Base-by-base conservation (phyloP, 345 rosid species). In the Aquilaria malaccensis region DNA sequence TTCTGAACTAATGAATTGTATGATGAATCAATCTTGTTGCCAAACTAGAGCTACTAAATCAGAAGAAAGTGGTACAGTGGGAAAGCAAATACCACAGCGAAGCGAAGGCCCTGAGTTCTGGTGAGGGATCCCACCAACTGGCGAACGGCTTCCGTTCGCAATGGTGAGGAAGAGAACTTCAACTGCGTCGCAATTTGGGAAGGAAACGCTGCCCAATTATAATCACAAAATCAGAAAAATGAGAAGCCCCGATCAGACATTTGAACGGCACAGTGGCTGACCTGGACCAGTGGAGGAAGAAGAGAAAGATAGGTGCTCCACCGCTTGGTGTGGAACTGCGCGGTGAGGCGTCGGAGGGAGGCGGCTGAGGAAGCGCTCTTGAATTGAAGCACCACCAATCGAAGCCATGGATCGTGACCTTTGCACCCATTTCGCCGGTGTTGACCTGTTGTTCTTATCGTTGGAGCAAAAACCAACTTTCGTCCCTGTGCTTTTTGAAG, bases 51-150 rank as follows among this genome's bases (percentile, higher is more conserved):
- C 30, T 2, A 33, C 59, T 4, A 30, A 43, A 52, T 14, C 45
- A 33, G 15, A 22, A 52, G 54, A 45, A 7, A 51, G 7, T 4
- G 43, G 43, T 4, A 9, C 5, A 37, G 7, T 4, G 43, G 6
- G 7, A 9, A 37, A 37, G 43, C 5, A 45, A 41, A 41, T 2
- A 94, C 99, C 68, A 94, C 79, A 11, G 92, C 99, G 62, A 94
- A 90, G 64, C 97, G 85, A 65, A 85, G 95, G 69, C 92, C 96
- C 61, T 84, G 84, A 1, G 82, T 68, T 69, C 33, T 72, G 66
- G 80, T 81, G 50, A 87, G 70, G 3, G 85, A 87, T 45, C 98
- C 99, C 45, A 74, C 80, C 56, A 90, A 72, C 55, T 83, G 91
- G 56, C 74, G 79, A 45, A 89, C 92, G 50, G 89, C 99, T 1